Percentiles rank a stretch among this genome's conserved stretches.
phyloP scores from a whole-genome alignment of 805 yeast genomes.

The Sugiyamaella smithiae region DNA sequence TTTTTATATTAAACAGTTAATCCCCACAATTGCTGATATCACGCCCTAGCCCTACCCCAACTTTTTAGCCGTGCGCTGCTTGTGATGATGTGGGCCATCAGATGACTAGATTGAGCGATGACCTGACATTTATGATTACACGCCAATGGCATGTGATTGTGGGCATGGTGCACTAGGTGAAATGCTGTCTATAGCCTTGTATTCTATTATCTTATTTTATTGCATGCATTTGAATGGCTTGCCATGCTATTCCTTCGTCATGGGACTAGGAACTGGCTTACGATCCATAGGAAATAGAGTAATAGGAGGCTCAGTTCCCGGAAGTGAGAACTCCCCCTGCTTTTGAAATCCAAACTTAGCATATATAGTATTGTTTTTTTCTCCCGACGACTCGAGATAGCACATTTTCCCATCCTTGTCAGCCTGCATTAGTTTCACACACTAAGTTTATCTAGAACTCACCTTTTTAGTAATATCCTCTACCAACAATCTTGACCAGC shows the following conservation, averaged over 20 bases:
- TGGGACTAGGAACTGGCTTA: no score
- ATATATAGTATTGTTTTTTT: slow-evolving; percentile 51
- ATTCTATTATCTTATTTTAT: no score
- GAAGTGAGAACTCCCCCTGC: slow-evolving; percentile 12
- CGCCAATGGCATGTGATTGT: no score
- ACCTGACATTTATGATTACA: no score
- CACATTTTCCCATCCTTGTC: slow-evolving; percentile 36
- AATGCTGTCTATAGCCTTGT: no score
- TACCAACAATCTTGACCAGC: slow-evolving; percentile 51
- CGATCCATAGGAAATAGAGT: slow-evolving; percentile 26
- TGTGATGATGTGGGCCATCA: no score
- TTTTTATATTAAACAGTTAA: no score
- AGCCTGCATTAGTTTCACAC: slow-evolving; percentile 23
- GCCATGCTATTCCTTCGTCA: no score
- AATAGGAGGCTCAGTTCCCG: slow-evolving; percentile 8
- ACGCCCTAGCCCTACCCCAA: slow-evolving; percentile 6
- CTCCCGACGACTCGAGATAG: slow-evolving; percentile 58
- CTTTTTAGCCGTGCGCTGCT: slow-evolving; percentile 2
- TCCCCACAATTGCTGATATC: neutral
- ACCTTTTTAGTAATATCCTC: slow-evolving; percentile 49
- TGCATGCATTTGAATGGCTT: no score
- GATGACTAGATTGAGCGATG: no score
- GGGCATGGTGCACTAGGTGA: no score
- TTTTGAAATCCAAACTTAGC: slow-evolving; percentile 48
- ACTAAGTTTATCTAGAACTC: slow-evolving; percentile 28